A percentile compares a stretch with the other conserved stretches of the same genome.
These are phyloP conservation scores for Truncatella angustata DNA, from an alignment of 2,329 filamentous ascomycete genomes.

Conservation along the genomic window DNA sequence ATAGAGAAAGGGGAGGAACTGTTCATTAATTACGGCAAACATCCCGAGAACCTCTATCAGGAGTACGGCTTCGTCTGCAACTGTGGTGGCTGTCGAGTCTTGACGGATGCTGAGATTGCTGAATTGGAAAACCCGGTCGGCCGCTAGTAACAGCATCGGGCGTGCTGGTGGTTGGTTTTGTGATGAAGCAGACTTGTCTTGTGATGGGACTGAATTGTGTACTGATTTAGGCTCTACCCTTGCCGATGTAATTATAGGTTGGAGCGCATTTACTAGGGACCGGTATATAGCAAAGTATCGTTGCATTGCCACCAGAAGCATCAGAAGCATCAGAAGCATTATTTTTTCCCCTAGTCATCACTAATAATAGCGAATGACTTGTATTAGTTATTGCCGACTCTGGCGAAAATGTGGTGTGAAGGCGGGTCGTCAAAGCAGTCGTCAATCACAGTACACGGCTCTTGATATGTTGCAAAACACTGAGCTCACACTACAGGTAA, in stretches of 20 bases:
- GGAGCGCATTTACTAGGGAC: not conserved
- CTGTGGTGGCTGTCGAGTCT: conserved; percentile 43
- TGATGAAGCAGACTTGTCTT: not conserved
- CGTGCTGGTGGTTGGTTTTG: not conserved
- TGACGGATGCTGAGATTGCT: conserved; percentile 14
- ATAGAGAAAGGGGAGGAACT: conserved; percentile 47
- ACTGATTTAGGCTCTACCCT: not conserved
- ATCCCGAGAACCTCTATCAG: conserved; percentile 35
- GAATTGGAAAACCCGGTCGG: conserved; percentile 3
- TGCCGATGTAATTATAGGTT: not conserved
- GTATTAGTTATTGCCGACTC: not conserved
- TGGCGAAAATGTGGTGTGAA: not conserved
- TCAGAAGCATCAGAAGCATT: not conserved
- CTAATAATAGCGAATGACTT: not conserved
- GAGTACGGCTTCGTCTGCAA: conserved; percentile 53
- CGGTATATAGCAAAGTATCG: not conserved
- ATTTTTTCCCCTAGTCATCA: not conserved
- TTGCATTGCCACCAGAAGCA: not conserved
- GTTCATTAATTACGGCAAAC: conserved; percentile 45
- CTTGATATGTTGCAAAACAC: too few relatives aligned
- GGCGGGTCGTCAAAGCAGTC: not conserved
- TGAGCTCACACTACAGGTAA: too few relatives aligned
- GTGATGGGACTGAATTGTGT: not conserved
- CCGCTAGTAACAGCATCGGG: not conserved
- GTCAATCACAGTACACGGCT: too few relatives aligned